phyloP scores from a whole-genome alignment of 805 yeast genomes.

The Hanseniaspora occidentalis region DNA sequence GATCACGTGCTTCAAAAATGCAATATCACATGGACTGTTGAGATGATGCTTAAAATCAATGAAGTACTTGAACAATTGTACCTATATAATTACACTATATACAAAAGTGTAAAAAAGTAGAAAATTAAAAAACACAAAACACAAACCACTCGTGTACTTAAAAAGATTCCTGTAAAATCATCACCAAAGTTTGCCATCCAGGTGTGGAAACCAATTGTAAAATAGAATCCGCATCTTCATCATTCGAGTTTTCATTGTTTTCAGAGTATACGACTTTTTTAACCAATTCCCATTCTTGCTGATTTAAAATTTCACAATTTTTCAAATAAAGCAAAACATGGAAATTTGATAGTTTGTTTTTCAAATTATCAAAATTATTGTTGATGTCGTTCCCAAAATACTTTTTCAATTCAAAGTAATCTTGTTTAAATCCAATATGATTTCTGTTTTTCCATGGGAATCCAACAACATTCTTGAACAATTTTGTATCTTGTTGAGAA shows the following conservation, averaged over 20 bases:
- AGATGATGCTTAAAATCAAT: no score
- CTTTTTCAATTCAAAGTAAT: slow-evolving; percentile 38
- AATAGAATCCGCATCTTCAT: slow-evolving; percentile 26
- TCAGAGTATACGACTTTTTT: slow-evolving; percentile 34
- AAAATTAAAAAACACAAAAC: no score
- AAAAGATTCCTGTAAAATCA: slow-evolving; percentile 32
- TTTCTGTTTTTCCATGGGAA: slow-evolving; percentile 78
- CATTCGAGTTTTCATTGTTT: slow-evolving; percentile 32
- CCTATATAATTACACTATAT: no score
- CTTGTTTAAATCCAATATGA: slow-evolving; percentile 63
- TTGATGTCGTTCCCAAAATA: slow-evolving; percentile 29
- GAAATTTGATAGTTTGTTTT: slow-evolving; percentile 49
- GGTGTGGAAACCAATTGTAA: slow-evolving; percentile 34
- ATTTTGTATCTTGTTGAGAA: slow-evolving; percentile 10
- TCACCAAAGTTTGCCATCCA: slow-evolving; percentile 74
- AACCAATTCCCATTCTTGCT: slow-evolving; percentile 40
- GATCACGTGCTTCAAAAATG: background rate
- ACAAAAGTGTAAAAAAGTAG: no score
- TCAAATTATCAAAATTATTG: slow-evolving; percentile 23
- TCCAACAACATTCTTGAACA: slow-evolving; percentile 31
- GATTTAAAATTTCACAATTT: slow-evolving; percentile 43
- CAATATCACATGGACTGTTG: background rate
- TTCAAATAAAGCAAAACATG: slow-evolving; percentile 55
- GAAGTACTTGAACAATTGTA: no score
- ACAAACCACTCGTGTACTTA: no score